These are phyloP conservation scores for Penicillium sp. DNA, from an alignment of 2,329 filamentous ascomycete species.

Conservation along the genomic window DNA sequence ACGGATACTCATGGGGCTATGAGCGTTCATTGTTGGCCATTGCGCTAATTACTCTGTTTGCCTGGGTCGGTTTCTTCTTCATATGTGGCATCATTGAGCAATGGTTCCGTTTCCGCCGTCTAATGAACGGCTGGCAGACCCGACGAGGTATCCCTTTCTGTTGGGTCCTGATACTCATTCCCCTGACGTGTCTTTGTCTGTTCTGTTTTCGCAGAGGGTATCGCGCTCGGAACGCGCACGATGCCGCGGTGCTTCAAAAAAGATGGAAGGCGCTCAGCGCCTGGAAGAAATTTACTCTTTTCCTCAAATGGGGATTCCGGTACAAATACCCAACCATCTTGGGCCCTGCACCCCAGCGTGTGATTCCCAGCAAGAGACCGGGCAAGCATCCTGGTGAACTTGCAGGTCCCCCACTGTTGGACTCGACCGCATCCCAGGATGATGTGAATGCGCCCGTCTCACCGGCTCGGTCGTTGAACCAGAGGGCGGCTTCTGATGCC, in stretches of 20 bases:
- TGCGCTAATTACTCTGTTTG: slow-evolving; percentile 19
- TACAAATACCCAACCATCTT: slow-evolving; percentile 26
- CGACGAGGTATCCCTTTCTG: slow-evolving; percentile 27
- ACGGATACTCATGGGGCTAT: slow-evolving; percentile 10
- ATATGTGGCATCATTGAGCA: slow-evolving; percentile 26
- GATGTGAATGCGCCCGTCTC: neutral
- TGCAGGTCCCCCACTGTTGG: slow-evolving; percentile 5
- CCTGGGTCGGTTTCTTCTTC: slow-evolving; percentile 25
- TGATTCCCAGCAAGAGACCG: slow-evolving; percentile 19
- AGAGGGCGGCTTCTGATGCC: neutral
- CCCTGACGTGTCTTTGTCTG: slow-evolving; percentile 18
- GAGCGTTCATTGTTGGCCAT: slow-evolving; percentile 24
- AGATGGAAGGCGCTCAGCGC: slow-evolving; percentile 23
- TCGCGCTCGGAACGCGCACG: slow-evolving; percentile 22
- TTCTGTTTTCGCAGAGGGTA: slow-evolving; percentile 25
- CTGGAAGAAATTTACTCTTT: slow-evolving; percentile 23
- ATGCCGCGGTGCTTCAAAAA: slow-evolving; percentile 20
- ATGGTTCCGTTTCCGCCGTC: slow-evolving; percentile 27
- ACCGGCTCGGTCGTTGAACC: neutral
- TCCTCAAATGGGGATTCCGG: slow-evolving; percentile 26
- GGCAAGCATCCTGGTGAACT: slow-evolving; percentile 13
- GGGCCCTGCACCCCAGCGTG: slow-evolving; percentile 21
- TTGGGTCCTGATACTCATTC: slow-evolving; percentile 23
- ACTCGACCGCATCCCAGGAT: slow-evolving; percentile 5
- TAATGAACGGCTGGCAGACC: slow-evolving; percentile 31